These are phyloP conservation scores for Diutina ranongensis DNA, from an alignment of 1,139 yeast genomes.

Conservation along the genomic window DNA sequence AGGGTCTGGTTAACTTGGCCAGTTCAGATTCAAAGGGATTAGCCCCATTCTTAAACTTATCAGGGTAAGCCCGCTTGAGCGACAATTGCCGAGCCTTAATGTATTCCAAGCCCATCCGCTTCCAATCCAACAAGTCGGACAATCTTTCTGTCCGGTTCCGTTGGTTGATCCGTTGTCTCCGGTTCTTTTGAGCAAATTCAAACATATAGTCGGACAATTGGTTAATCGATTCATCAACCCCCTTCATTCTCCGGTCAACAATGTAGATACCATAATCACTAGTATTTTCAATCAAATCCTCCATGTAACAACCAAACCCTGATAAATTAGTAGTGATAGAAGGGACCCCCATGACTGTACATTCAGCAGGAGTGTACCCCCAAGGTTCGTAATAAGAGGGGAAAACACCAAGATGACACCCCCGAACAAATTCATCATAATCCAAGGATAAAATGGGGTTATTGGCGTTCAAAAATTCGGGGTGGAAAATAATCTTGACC, in stretches of 20 bases:
- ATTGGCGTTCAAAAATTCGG: conserved; percentile 90
- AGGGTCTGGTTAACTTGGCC: conserved; percentile 76
- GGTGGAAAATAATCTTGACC: conserved; percentile 93
- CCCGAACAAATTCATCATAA: conserved; percentile 95
- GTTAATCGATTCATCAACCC: conserved; percentile 88
- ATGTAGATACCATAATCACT: conserved; percentile 94
- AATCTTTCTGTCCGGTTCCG: conserved; percentile 94
- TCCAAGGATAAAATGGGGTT: conserved; percentile 90
- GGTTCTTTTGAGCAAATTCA: conserved; percentile 76
- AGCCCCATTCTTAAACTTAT: conserved; percentile 52
- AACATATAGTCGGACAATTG: conserved; percentile 86
- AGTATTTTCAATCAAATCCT: conserved; percentile 89
- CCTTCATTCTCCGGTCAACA: conserved; percentile 88
- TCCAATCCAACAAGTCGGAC: conserved; percentile 91
- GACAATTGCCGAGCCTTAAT: conserved; percentile 90
- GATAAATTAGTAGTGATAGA: conserved; percentile 95
- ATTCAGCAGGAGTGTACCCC: conserved; percentile 99
- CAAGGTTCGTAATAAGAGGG: conserved; percentile 98
- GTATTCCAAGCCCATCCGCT: conserved; percentile 94
- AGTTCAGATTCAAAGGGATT: conserved; percentile 48
- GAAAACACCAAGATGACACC: conserved; percentile 96
- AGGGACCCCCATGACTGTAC: conserved; percentile 99
- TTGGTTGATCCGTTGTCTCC: conserved; percentile 96
- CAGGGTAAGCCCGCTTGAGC: conserved; percentile 88
- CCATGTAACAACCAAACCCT: conserved; percentile 98